A percentile compares a stretch with the other conserved stretches of the same genome.
phyloP scores from a whole-genome alignment of 305 asterid genomes.

The Fraxinus xanthoxyloides region DNA sequence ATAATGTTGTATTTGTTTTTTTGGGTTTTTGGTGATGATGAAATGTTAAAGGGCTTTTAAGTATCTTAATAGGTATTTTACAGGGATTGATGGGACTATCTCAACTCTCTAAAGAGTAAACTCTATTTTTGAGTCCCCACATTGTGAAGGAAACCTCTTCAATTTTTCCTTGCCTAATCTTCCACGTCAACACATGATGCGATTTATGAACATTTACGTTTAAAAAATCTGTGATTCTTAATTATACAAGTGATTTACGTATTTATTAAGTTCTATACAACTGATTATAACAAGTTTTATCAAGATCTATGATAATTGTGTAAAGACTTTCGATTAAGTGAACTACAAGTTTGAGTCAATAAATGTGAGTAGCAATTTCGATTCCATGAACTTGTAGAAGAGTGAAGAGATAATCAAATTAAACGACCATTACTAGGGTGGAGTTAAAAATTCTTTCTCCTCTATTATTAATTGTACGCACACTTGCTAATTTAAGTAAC shows the following conservation, averaged over 20 bases:
- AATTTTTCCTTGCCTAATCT: background rate
- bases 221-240: background rate
- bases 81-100: slow-evolving; percentile 21
- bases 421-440: background rate
- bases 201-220: background rate
- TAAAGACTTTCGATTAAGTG: background rate
- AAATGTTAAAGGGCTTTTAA: background rate
- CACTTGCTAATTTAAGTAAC: background rate
- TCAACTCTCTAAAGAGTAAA: slow-evolving; percentile 12
- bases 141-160: background rate
- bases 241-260: background rate
- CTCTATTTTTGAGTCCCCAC: background rate
- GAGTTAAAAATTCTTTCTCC: background rate
- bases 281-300: background rate
- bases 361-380: background rate
- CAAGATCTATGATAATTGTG: background rate
- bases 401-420: background rate
- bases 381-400: background rate
- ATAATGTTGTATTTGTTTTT: background rate
- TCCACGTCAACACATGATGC: background rate
- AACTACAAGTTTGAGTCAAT: background rate
- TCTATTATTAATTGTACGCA: background rate
- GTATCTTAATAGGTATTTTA: slow-evolving; percentile 11
- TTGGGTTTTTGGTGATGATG: background rate
- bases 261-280: background rate